Percentiles rank a stretch among this genome's conserved stretches.
phyloP scores from a whole-genome alignment of 345 rosid genomes.

The Cardamine resedifolia region DNA sequence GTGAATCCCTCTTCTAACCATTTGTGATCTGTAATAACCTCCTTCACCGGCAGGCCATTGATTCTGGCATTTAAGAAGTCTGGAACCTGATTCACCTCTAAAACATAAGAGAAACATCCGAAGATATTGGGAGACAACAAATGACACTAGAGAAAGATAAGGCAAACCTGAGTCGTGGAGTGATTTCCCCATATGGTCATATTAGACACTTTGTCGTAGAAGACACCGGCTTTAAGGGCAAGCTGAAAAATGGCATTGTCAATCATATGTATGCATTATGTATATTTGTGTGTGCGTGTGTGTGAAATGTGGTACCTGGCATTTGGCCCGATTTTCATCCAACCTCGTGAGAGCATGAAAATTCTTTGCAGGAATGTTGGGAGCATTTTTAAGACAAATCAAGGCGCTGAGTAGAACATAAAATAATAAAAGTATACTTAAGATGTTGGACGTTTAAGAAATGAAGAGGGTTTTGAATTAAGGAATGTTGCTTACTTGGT shows the following conservation, averaged over 20 bases:
- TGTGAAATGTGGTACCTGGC: conserved; percentile 64
- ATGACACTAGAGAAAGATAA: not conserved
- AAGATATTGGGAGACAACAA: not conserved
- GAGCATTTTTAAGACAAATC: conserved; percentile 96
- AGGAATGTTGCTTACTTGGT: conserved; percentile 69
- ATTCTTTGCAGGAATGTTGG: conserved; percentile 89
- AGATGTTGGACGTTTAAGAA: not conserved
- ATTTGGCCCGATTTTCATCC: conserved; percentile 97
- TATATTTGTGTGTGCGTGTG: not conserved
- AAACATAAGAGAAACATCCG: conserved; percentile 11
- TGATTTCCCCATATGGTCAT: conserved; percentile 99
- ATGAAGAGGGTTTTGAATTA: not conserved
- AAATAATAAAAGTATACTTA: not conserved
- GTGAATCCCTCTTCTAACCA: conserved; percentile 98
- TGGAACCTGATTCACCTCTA: conserved; percentile 64
- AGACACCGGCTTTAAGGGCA: conserved; percentile 92
- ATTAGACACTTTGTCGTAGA: conserved; percentile 93
- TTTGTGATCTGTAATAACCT: conserved; percentile 81
- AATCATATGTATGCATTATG: not conserved
- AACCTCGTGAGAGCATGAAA: conserved; percentile 93
- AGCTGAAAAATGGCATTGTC: conserved; percentile 51
- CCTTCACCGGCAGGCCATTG: conserved; percentile 79
- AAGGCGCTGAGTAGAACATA: conserved; percentile 59
- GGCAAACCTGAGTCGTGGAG: conserved; percentile 88
- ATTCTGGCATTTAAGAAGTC: conserved; percentile 93